Conservation (phyloP, 169 alveolate genomes). For the Eimeria maxima region DNA sequence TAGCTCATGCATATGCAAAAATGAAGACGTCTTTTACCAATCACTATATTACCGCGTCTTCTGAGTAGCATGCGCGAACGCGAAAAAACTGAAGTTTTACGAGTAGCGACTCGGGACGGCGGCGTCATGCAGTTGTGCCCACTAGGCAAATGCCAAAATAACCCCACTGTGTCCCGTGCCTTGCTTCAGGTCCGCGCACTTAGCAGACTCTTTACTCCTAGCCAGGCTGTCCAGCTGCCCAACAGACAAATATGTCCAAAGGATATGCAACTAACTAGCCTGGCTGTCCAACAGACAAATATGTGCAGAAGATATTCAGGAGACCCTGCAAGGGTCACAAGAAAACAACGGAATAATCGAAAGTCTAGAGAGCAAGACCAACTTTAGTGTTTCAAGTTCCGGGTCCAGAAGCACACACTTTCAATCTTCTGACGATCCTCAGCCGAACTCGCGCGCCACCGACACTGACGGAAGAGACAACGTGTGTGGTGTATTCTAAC, state of each 20-base stretch:
- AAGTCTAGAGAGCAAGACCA: not conserved
- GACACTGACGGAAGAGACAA: not conserved
- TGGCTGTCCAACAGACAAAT: not conserved
- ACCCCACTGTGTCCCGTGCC: not conserved
- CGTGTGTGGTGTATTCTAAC: not conserved
- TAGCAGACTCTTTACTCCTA: not conserved
- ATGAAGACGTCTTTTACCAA: not conserved
- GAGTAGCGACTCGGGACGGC: not conserved
- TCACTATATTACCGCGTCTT: not conserved
- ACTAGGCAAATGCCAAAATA: not conserved
- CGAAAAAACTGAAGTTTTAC: not conserved
- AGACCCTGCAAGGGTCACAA: not conserved
- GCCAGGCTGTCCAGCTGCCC: not conserved
- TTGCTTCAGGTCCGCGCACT: not conserved
- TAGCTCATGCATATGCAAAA: not conserved
- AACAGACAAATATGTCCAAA: not conserved
- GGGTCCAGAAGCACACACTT: not conserved
- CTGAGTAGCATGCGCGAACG: not conserved
- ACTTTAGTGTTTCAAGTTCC: not conserved
- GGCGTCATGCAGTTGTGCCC: not conserved
- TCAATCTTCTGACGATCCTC: not conserved
- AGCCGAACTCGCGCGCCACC: not conserved
- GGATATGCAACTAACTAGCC: not conserved
- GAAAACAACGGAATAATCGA: not conserved
- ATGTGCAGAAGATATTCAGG: not conserved